Base-by-base conservation (phyloP, 768 basidiomycete genomes). In the Trametopsis cervina region DNA sequence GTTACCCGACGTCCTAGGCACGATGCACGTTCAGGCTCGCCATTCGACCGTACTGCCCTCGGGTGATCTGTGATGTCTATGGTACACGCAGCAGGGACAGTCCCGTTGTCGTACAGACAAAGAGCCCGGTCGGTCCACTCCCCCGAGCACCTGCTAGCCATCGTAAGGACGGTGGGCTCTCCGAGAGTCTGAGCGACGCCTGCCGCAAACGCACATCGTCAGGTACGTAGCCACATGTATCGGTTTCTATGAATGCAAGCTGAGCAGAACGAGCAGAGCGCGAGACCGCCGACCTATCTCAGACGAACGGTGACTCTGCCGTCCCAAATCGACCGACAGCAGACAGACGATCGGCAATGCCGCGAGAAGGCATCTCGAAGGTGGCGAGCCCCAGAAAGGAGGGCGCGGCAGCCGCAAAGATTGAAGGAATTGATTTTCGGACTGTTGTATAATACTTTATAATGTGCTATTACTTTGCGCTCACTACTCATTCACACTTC, bases 171-270 rank as follows among this genome's bases (percentile, higher is more conserved):
- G 18, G 18, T 18, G 24, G 37, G 12, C 24, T 44, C 5, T 42
- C 11, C 12, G 38, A 40, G 4, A 40, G 36, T 44, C 82, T 85
- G 9, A 83, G 87, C 15, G 83, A 84, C 23, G 68, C 66, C 36
- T 70, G 60, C 50, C 70, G 84, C 59, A 90, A 90, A 66, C 76
- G 87, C 46, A 77, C 80, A 20, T 64, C 71, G 26, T 77, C 83
- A 60, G 88, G 87, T 86, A 66, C 54, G 77, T 56, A 12, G n/a
- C 26, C 18, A n/a, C n/a, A n/a, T n/a, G n/a, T n/a, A n/a, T n/a
- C n/a, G n/a, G n/a, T n/a, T n/a, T n/a, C n/a, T n/a, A n/a, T n/a
- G n/a, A n/a, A n/a, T n/a, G n/a, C n/a, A n/a, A n/a, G n/a, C n/a
- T n/a, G n/a, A n/a, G n/a, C n/a, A n/a, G n/a, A n/a, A n/a, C n/a